A percentile compares a stretch with the other conserved stretches of the same genome.
Conservation (phyloP, 148 eudicot genomes). For the Dysphania ambrosioides region DNA sequence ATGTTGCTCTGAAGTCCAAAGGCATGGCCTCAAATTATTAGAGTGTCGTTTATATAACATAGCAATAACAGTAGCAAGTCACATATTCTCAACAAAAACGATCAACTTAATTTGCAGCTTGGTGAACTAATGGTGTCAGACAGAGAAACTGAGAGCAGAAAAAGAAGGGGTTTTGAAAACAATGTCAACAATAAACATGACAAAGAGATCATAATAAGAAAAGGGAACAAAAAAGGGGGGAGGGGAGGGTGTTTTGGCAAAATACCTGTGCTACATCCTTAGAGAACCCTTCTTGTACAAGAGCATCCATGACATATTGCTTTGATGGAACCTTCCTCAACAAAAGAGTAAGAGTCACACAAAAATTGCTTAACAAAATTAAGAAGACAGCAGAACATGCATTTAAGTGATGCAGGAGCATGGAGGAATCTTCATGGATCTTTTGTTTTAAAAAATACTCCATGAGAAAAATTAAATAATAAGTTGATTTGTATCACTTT, state of each 20-base stretch:
- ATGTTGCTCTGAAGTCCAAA: background rate
- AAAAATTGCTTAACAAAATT: background rate
- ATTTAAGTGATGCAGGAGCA: background rate
- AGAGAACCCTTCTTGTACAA: conserved; percentile 66
- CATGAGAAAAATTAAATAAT: background rate
- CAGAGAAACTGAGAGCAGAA: background rate
- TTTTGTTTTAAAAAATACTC: background rate
- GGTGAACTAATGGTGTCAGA: background rate
- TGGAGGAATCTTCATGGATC: background rate
- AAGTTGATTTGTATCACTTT: background rate
- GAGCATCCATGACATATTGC: conserved; percentile 60
- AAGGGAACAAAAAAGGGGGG: too few species aligned
- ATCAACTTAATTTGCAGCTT: background rate
- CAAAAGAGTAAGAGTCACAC: conserved; percentile 17
- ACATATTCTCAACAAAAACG: background rate
- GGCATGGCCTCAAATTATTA: background rate
- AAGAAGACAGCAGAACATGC: background rate
- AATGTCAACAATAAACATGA: background rate
- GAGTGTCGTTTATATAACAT: background rate
- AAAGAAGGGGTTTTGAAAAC: background rate
- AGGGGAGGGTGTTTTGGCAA: too few species aligned
- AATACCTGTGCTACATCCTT: conserved; percentile 84
- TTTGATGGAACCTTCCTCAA: conserved; percentile 74
- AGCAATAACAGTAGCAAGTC: background rate
- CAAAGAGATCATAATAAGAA: background rate